phyloP scores from a whole-genome alignment of 345 rosid species.

The Brassica rapa region DNA sequence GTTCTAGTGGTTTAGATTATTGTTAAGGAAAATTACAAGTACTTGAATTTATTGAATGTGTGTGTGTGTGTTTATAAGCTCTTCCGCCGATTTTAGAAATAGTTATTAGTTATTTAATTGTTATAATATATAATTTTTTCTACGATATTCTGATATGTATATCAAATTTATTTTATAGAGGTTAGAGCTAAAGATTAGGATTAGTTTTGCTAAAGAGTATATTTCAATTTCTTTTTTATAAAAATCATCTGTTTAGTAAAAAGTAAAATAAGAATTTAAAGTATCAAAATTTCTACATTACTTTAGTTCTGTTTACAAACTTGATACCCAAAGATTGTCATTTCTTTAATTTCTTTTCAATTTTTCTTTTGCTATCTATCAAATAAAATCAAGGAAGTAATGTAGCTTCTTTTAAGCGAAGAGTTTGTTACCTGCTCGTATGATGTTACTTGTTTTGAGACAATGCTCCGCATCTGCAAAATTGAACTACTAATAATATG shows the following conservation, averaged over 20 bases:
- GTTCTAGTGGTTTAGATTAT: not conserved
- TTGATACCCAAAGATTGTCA: not conserved
- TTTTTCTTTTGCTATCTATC: not conserved
- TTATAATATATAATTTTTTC: not conserved
- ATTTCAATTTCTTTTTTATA: not conserved
- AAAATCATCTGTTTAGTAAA: not conserved
- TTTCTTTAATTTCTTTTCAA: not conserved
- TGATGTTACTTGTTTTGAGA: conserved; percentile 82
- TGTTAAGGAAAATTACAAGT: not conserved
- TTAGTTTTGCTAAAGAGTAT: not conserved
- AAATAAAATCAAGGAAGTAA: not conserved
- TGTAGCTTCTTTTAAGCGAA: not conserved
- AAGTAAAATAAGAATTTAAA: not conserved
- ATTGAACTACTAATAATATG: not conserved
- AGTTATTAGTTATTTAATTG: not conserved
- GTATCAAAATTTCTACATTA: not conserved
- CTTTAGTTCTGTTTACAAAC: not conserved
- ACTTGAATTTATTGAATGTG: not conserved
- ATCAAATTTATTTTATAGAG: not conserved
- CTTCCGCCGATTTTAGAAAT: not conserved
- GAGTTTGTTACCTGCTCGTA: conserved; percentile 65
- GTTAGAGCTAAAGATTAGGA: not conserved
- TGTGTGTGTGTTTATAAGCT: not conserved
- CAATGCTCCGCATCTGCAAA: conserved; percentile 78
- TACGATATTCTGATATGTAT: not conserved